Evolutionary conservation across 139 green algal species (phyloP), one percentile per base, ranked within the genome.

Genomic region (Closterium sp.): DNA sequence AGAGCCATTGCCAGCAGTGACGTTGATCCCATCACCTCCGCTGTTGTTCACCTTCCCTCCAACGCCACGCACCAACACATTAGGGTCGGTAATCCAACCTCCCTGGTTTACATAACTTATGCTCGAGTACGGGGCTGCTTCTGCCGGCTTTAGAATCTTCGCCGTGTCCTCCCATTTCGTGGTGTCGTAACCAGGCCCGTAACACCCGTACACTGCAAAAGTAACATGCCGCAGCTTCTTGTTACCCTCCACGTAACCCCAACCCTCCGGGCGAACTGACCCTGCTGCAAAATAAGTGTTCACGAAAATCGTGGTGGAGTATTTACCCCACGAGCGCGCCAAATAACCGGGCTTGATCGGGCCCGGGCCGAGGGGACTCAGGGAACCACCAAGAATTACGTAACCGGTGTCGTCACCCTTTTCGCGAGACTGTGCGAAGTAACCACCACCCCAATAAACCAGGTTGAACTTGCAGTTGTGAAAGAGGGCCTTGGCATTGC

Each of bases 401-500:
- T 45, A 89, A 29, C 86, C 86, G 7, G 28, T 28, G 29, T 38
- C 30, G 4, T 87, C 84, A 2, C 28, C 30, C 50, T 73, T 73
- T 22, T 73, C 13, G 29, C 86, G 86, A 27, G 29, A 30, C 9
- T 89, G 29, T 17, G 86, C 86, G 29, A 42, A 50, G 86, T 45
- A 34, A 29, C 86, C 86, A 31, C 86, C 86, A 9, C 86, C 86
- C 29, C 29, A 42, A 9, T 30, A 27, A 1, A 34, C 29, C 1
- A 89, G 9, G 28, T 42, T 13, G 28, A 89, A 28, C 9, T 89
- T 9, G 86, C 86, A 89, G 29, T 89, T 27, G 29, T 89, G 86
- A 29, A 89, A 89, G 31, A 89, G 30, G 0, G 86, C 86, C 86
- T 89, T 89, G 86, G 86, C 86, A 13, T 50, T 27, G 86, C 86